A percentile compares a stretch with the other conserved stretches of the same genome.
Evolutionary conservation across 2,329 filamentous ascomycete species (phyloP).

Genomic region (Phaeomoniella chlamydospora): DNA sequence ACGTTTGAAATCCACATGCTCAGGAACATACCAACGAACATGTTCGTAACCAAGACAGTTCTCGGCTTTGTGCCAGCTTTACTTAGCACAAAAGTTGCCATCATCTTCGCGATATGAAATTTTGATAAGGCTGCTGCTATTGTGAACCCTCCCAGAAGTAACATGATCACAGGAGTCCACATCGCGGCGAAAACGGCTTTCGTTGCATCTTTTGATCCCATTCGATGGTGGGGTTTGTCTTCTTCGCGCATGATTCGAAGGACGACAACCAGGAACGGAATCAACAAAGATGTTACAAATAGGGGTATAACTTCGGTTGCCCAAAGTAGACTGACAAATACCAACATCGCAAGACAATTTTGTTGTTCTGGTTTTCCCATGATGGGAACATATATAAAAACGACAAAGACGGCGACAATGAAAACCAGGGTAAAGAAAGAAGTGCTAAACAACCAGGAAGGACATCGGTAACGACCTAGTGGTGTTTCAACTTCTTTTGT

Average conservation of each 20-base stretch:
- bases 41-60: slow-evolving; percentile 87
- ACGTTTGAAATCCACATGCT: slow-evolving; percentile 99
- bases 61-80: slow-evolving; percentile 86
- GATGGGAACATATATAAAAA: slow-evolving; percentile 62
- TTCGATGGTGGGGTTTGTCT: slow-evolving; percentile 50
- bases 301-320: slow-evolving; percentile 94
- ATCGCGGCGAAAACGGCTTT: slow-evolving; percentile 81
- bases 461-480: slow-evolving; percentile 60
- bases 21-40: slow-evolving; percentile 95
- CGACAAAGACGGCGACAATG: slow-evolving; percentile 58
- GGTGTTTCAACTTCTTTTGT: slow-evolving; percentile 65
- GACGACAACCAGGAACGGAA: slow-evolving; percentile 84
- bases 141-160: slow-evolving; percentile 88
- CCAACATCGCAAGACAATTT: slow-evolving; percentile 84
- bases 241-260: slow-evolving; percentile 73
- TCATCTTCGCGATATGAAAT: slow-evolving; percentile 93
- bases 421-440: slow-evolving; percentile 64
- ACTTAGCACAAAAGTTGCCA: slow-evolving; percentile 89
- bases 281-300: slow-evolving; percentile 86
- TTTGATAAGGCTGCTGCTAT: slow-evolving; percentile 91
- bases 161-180: slow-evolving; percentile 99
- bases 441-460: slow-evolving; percentile 69
- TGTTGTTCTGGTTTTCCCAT: slow-evolving; percentile 83
- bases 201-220: slow-evolving; percentile 69
- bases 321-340: slow-evolving; percentile 91